Evolutionary conservation across 148 eudicot genomes (phyloP).

Genomic region (Chenopodium berlandieri): DNA sequence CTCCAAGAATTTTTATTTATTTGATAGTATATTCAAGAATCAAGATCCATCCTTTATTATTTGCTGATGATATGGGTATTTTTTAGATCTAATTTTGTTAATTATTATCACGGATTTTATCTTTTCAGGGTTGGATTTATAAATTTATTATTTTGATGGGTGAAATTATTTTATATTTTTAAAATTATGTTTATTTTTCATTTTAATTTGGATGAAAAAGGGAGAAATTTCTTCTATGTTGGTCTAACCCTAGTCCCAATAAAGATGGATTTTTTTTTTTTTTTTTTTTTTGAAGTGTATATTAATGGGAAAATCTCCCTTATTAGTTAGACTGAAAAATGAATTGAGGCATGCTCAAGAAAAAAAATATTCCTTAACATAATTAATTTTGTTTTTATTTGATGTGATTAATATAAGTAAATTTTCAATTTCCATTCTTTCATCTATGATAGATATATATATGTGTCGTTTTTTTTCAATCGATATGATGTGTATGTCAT

Average conservation of each 20-base stretch:
- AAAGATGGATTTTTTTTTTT: background rate
- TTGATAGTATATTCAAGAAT: background rate
- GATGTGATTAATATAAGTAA: background rate
- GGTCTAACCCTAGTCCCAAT: conserved; percentile 10
- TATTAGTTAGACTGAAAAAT: no score
- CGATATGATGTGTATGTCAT: no score
- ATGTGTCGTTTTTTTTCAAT: no score
- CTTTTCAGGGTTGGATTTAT: background rate
- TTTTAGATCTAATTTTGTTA: background rate
- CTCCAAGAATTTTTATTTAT: background rate
- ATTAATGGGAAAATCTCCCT: no score
- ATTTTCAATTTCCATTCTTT: background rate
- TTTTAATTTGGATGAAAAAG: background rate
- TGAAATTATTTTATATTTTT: background rate
- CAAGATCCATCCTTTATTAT: conserved; percentile 16
- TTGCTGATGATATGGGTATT: background rate
- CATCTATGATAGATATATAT: background rate
- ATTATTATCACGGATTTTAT: background rate
- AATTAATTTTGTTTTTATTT: no score
- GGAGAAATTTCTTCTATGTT: background rate
- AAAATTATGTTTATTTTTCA: background rate
- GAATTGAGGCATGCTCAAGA: background rate
- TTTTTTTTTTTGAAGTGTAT: background rate
- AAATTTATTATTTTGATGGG: background rate
- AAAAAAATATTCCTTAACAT: background rate